These are phyloP conservation scores for Dissoconium aciculare DNA, from an alignment of 2,329 filamentous ascomycete species.

Conservation along the genomic window DNA sequence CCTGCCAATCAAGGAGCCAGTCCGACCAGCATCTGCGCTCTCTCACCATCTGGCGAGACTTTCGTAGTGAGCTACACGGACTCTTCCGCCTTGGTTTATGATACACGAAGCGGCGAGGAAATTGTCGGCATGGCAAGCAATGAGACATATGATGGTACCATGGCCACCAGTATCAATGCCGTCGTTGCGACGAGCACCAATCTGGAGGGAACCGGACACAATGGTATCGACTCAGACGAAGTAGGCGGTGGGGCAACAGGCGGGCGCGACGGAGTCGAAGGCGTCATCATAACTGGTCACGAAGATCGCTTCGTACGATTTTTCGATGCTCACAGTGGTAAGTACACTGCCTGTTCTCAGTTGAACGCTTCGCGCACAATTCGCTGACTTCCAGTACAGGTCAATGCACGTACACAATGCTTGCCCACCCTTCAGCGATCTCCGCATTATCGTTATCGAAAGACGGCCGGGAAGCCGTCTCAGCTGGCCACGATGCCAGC, in stretches of 20 bases:
- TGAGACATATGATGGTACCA: conserved; percentile 83
- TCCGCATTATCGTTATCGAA: conserved; percentile 83
- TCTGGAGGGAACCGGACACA: conserved; percentile 49
- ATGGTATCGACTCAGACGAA: conserved; percentile 55
- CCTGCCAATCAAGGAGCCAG: conserved; percentile 41
- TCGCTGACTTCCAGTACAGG: conserved; percentile 39
- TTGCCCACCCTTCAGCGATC: conserved; percentile 86
- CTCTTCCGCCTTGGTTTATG: conserved; percentile 78
- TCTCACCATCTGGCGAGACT: conserved; percentile 67
- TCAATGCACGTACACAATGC: conserved; percentile 98
- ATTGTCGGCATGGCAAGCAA: conserved; percentile 83
- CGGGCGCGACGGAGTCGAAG: conserved; percentile 60
- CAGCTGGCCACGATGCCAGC: conserved; percentile 86
- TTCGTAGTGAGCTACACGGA: conserved; percentile 92
- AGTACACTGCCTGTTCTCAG: conserved; percentile 26
- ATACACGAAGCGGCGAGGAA: conserved; percentile 82
- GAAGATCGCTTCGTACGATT: conserved; percentile 93
- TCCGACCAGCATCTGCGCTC: conserved; percentile 81
- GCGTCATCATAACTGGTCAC: conserved; percentile 88
- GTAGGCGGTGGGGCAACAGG: conserved; percentile 69
- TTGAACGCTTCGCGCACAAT: conserved; percentile 5
- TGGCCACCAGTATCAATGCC: conserved; percentile 71
- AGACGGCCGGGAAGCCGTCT: conserved; percentile 86
- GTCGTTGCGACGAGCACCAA: conserved; percentile 68
- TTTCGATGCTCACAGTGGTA: conserved; percentile 98